Base-by-base conservation (phyloP, 1,284 basidiomycete genomes). In the Neolentinus lepideus region DNA sequence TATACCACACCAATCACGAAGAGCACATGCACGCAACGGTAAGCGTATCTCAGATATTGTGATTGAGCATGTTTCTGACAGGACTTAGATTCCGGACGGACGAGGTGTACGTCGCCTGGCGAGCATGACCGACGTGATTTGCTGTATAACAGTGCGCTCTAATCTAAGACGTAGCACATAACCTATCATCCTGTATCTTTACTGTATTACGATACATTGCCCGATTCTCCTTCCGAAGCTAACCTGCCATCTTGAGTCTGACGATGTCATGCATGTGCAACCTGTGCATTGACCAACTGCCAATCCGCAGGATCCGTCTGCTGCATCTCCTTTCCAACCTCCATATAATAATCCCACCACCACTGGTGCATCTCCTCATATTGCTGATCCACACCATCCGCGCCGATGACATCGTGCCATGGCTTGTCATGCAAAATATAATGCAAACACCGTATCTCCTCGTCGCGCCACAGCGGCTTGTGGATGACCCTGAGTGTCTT, bases 21-120 rank as follows among this genome's bases (percentile, higher is more conserved):
- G 67, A 94, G 87, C 57, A 88, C 83, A 33, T 94, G 92, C 62
- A 98, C 94, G 4, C 94, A 98, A 72, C 79, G 93, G 91, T 91
- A 61, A 60, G 72, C 48, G 46, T 33, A 45, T n/a, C 52, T 56
- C n/a, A 10, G 54, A 46, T 11, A 46, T 22, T 45, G 51, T 38
- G 31, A 21, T 50, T 36, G n/a, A n/a, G 45, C 38, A 6, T 52
- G 22, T 24, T 53, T 54, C 58, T 38, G 21, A 26, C 63, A 35
- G 56, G 48, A 51, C 58, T 56, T 58, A 95, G 93, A 67, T 97
- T 90, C 73, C 80, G 94, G 56, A 97, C 94, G 3, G 94, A 97
- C 65, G 84, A 95, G 64, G 93, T 96, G 1, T 82, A 90, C 64
- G 87, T 96, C 29, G 77, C 90, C 16, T 97, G 94, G 94, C 77